A percentile compares a stretch with the other conserved stretches of the same genome.
Conservation (phyloP, 805 yeast species). For the Saturnispora sekii region DNA sequence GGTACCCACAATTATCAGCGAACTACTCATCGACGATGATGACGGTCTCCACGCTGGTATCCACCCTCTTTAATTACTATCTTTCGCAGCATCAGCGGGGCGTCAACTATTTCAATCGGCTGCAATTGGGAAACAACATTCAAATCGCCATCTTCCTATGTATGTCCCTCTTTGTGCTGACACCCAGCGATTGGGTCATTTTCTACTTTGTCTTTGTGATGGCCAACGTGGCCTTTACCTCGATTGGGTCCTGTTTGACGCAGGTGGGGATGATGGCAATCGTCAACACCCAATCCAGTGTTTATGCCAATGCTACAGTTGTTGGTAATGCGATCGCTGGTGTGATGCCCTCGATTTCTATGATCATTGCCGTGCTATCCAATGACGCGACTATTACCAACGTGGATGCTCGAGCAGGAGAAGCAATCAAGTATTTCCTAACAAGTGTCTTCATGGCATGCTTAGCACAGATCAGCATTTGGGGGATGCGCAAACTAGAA, state of each 20-base stretch:
- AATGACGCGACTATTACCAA: slow-evolving; percentile 10
- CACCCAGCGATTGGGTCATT: slow-evolving; percentile 25
- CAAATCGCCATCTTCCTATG: slow-evolving; percentile 49
- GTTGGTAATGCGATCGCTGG: slow-evolving; percentile 96
- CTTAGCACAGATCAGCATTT: slow-evolving; percentile 15
- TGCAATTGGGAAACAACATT: slow-evolving; percentile 48
- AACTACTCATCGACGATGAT: slow-evolving; percentile 77
- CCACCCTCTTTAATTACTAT: slow-evolving; percentile 48
- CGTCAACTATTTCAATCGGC: slow-evolving; percentile 46
- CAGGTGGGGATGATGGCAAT: slow-evolving; percentile 90
- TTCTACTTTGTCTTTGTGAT: slow-evolving; percentile 45
- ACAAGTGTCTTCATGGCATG: slow-evolving; percentile 19
- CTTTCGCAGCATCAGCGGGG: slow-evolving; percentile 59
- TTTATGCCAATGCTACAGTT: slow-evolving; percentile 82
- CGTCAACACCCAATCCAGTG: slow-evolving; percentile 64
- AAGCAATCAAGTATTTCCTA: slow-evolving; percentile 31
- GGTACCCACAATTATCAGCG: slow-evolving; percentile 39
- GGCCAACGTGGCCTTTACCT: slow-evolving; percentile 51
- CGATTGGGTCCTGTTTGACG: slow-evolving; percentile 70
- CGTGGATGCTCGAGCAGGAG: slow-evolving; percentile 17
- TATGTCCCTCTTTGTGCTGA: slow-evolving; percentile 43
- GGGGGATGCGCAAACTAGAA: slow-evolving; percentile 18
- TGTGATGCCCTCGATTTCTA: slow-evolving; percentile 72
- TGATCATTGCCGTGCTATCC: slow-evolving; percentile 40
- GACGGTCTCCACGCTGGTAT: slow-evolving; percentile 69